Conservation (phyloP, 176 grass and related monocot species). For the Ensete glaucum region DNA sequence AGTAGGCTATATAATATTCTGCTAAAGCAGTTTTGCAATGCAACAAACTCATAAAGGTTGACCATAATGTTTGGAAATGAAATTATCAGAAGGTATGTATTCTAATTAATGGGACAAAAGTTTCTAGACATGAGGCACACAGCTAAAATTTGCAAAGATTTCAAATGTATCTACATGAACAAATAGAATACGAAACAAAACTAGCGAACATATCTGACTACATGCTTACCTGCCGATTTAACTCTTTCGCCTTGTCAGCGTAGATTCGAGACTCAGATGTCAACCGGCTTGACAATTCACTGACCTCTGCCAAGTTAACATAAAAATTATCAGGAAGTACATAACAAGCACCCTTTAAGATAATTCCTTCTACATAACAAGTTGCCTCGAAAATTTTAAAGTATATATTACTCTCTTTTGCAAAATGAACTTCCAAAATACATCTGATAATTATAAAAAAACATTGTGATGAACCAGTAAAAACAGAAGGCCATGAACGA, state of each 20-base stretch:
- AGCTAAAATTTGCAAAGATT: neutral
- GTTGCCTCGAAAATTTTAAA: neutral
- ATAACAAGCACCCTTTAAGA: neutral
- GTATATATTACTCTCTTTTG: neutral
- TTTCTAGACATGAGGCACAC: neutral
- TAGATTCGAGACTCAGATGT: constrained; percentile 78
- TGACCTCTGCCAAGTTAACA: constrained; percentile 59
- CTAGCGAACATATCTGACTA: neutral
- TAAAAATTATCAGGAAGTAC: neutral
- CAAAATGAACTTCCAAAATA: neutral
- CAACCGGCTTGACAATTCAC: constrained; percentile 74
- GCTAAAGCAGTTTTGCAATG: neutral
- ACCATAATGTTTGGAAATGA: neutral
- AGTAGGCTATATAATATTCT: neutral
- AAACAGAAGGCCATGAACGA: too few relatives aligned
- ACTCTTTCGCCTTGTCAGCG: constrained; percentile 77
- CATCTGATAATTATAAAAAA: too few relatives aligned
- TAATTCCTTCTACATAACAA: neutral
- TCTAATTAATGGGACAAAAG: neutral
- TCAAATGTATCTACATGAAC: neutral
- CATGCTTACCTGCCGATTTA: constrained; percentile 58
- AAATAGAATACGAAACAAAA: neutral
- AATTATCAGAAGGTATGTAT: neutral
- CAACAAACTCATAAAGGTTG: neutral
- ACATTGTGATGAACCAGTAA: too few relatives aligned